A percentile compares a stretch with the other conserved stretches of the same genome.
phyloP scores from a whole-genome alignment of 1,139 yeast genomes.

The Ashbya aceris region DNA sequence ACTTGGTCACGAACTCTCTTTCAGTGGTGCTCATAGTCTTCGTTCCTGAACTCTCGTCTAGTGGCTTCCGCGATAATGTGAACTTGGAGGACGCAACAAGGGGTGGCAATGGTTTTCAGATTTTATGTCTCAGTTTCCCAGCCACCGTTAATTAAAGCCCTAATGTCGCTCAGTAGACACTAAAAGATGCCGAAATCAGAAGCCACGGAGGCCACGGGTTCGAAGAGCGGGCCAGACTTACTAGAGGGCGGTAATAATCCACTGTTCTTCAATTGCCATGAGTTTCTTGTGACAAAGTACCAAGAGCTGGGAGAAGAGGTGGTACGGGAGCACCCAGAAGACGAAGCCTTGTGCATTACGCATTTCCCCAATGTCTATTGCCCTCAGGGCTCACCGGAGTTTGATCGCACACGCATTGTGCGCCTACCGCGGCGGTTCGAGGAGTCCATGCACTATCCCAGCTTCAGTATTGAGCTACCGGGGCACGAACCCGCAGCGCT shows the following conservation, averaged over 20 bases:
- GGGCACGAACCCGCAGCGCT: constrained; percentile 64
- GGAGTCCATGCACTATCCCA: constrained; percentile 37
- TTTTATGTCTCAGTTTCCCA: no score
- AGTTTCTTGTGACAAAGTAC: constrained; percentile 37
- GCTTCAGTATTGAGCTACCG: constrained; percentile 48
- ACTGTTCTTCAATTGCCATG: constrained; percentile 61
- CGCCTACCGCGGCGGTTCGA: constrained; percentile 50
- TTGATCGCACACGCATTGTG: constrained; percentile 44
- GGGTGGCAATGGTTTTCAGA: no score
- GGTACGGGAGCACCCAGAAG: constrained; percentile 21
- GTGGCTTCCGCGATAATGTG: no score
- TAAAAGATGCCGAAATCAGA: constrained; percentile 8
- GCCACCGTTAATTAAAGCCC: no score
- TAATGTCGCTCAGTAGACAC: constrained; percentile 5
- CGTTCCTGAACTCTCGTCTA: no score
- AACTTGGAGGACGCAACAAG: no score
- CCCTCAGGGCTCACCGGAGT: constrained; percentile 27
- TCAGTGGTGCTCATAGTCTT: constrained; percentile 13
- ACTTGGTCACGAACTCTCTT: constrained; percentile 25
- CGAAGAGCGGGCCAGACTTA: constrained; percentile 8
- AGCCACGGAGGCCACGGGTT: constrained; percentile 4
- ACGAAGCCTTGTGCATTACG: constrained; percentile 39
- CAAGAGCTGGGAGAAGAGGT: constrained; percentile 16
- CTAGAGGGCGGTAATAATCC: constrained; percentile 13
- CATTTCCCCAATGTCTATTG: constrained; percentile 57